These are phyloP conservation scores for Acacia confusa DNA, from an alignment of 306 rosid genomes.

Conservation along the genomic window DNA sequence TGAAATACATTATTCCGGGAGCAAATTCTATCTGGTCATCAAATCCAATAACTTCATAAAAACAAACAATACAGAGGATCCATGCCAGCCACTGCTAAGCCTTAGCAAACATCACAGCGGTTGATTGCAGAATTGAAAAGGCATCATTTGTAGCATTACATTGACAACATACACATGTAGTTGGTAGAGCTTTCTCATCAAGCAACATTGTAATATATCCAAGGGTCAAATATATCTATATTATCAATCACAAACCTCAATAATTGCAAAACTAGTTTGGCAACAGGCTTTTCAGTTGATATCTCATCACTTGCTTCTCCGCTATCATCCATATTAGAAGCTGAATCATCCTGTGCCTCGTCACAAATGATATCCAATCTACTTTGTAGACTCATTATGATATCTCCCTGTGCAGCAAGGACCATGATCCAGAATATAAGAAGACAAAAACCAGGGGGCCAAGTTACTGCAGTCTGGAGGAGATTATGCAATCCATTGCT, in stretches of 20 bases:
- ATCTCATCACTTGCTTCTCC: slow-evolving; percentile 41
- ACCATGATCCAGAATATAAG: slow-evolving; percentile 19
- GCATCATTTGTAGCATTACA: slow-evolving; percentile 8
- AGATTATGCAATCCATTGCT: neutral
- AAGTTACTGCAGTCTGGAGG: slow-evolving; percentile 5
- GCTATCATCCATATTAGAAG: slow-evolving; percentile 37
- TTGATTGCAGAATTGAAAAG: slow-evolving; percentile 1
- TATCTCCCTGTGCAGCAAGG: slow-evolving; percentile 63
- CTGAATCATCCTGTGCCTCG: slow-evolving; percentile 62
- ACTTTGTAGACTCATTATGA: slow-evolving; percentile 77
- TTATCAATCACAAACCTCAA: slow-evolving; percentile 48
- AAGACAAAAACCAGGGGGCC: slow-evolving; percentile 13
- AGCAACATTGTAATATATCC: slow-evolving; percentile 15
- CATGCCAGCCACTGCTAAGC: neutral
- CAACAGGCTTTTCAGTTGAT: slow-evolving; percentile 54
- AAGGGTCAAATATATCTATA: neutral
- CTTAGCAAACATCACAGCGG: neutral
- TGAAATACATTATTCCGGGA: slow-evolving; percentile 18
- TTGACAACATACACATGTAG: slow-evolving; percentile 8
- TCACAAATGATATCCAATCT: slow-evolving; percentile 89
- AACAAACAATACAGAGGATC: slow-evolving; percentile 22
- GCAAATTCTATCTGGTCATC: slow-evolving; percentile 12
- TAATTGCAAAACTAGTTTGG: slow-evolving; percentile 51
- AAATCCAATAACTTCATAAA: slow-evolving; percentile 11
- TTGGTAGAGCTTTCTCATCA: slow-evolving; percentile 19